phyloP scores from a whole-genome alignment of 2,329 filamentous ascomycete species.

The Chrysoporthe austroafricana region DNA sequence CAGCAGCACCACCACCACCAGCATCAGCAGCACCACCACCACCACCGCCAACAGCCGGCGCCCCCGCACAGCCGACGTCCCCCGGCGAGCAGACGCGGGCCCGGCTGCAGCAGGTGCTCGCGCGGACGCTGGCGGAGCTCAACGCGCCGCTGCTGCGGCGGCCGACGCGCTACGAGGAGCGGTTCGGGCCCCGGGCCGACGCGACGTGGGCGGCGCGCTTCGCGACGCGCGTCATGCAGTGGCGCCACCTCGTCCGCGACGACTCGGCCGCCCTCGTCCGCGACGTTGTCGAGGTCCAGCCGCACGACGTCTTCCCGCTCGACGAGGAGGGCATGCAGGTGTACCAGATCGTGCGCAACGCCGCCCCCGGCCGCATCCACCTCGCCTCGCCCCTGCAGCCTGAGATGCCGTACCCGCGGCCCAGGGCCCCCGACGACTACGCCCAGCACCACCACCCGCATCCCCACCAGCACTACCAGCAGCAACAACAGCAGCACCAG shows the following conservation, averaged over 20 bases:
- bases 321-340: slow-evolving; percentile 28
- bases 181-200: slow-evolving; percentile 23
- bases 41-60: too few species aligned
- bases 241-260: slow-evolving; percentile 23
- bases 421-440: not conserved
- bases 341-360: slow-evolving; percentile 23
- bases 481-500: not conserved
- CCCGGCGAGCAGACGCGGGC: slow-evolving; percentile 5
- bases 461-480: not conserved
- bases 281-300: slow-evolving; percentile 20
- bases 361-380: slow-evolving; percentile 26
- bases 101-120: slow-evolving; percentile 22
- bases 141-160: slow-evolving; percentile 20
- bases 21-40: too few species aligned
- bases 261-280: slow-evolving; percentile 15
- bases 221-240: slow-evolving; percentile 27
- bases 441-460: not conserved
- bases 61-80: not conserved
- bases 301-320: slow-evolving; percentile 22
- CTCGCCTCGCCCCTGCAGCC: slow-evolving; percentile 25
- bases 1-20: not conserved
- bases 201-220: slow-evolving; percentile 26
- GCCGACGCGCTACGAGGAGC: slow-evolving; percentile 22
- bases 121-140: slow-evolving; percentile 19
- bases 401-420: slow-evolving; percentile 13